A percentile compares a stretch with the other conserved stretches of the same genome.
Evolutionary conservation across 2,329 filamentous ascomycete species (phyloP).

Genomic region (Fusarium sp.): DNA sequence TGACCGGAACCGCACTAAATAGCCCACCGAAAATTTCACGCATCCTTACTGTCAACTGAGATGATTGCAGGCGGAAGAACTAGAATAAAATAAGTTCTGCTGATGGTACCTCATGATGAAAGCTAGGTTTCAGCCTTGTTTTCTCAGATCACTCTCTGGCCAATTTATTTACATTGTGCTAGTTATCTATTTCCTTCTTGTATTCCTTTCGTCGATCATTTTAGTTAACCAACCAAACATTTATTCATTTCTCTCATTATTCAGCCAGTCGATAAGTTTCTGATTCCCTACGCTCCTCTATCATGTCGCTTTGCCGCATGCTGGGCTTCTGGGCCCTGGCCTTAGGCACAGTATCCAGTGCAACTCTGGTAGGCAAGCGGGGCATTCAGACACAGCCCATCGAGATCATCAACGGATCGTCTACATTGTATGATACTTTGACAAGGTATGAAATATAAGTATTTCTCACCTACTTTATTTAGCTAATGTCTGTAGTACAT

Average conservation of each 20-base stretch:
- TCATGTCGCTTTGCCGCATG: neutral
- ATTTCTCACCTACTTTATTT: neutral
- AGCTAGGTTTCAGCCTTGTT: neutral
- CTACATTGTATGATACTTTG: neutral
- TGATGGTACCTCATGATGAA: neutral
- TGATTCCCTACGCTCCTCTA: neutral
- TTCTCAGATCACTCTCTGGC: neutral
- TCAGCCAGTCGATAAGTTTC: neutral
- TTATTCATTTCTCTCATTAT: neutral
- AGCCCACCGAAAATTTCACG: neutral
- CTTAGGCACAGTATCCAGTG: neutral
- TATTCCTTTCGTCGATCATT: neutral
- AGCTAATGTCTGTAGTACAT: neutral
- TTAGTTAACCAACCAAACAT: neutral
- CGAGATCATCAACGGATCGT: neutral
- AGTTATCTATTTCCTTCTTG: neutral
- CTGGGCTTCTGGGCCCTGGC: neutral
- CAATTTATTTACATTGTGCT: neutral
- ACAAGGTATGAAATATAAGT: neutral
- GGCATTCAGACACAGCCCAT: neutral
- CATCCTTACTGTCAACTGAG: neutral
- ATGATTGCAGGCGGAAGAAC: neutral
- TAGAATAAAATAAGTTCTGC: neutral
- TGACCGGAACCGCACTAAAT: neutral
- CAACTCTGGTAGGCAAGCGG: neutral